A percentile compares a stretch with the other conserved stretches of the same genome.
These are phyloP conservation scores for Sesbania bispinosa DNA, from an alignment of 306 rosid species.

Conservation along the genomic window DNA sequence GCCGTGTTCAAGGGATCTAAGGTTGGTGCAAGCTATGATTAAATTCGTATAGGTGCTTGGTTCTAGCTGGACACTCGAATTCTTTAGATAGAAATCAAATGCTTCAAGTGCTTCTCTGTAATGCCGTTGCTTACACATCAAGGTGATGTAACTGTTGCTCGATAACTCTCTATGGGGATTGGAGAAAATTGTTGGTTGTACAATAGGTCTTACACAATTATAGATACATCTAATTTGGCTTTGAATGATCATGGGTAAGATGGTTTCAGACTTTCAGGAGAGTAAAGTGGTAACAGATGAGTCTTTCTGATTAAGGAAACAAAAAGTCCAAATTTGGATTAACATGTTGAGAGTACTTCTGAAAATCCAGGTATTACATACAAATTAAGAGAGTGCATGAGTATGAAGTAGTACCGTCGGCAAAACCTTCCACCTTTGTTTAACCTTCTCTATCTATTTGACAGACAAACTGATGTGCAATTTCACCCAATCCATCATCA, in stretches of 20 bases:
- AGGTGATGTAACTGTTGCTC: slow-evolving; percentile 42
- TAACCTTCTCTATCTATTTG: neutral
- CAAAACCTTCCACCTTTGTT: neutral
- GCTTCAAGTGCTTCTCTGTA: slow-evolving; percentile 62
- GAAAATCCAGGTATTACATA: neutral
- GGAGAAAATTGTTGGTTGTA: slow-evolving; percentile 16
- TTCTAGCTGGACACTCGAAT: slow-evolving; percentile 31
- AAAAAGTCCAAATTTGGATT: neutral
- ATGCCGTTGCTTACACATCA: slow-evolving; percentile 44
- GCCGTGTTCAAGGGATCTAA: slow-evolving; percentile 57
- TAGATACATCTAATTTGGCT: slow-evolving; percentile 33
- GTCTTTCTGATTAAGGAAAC: slow-evolving; percentile 1
- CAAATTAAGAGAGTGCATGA: neutral
- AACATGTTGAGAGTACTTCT: neutral
- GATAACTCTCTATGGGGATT: slow-evolving; percentile 30
- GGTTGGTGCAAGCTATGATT: slow-evolving; percentile 58
- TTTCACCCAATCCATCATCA: neutral
- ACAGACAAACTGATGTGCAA: neutral
- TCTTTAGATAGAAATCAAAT: slow-evolving; percentile 42
- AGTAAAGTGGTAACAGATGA: neutral
- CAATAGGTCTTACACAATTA: slow-evolving; percentile 19
- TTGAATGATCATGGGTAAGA: slow-evolving; percentile 32
- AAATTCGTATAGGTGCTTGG: slow-evolving; percentile 47
- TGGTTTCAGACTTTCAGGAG: neutral
- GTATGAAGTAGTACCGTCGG: neutral